A percentile compares a stretch with the other conserved stretches of the same genome.
These are phyloP conservation scores for Venustampulla echinocandica DNA, from an alignment of 495 filamentous ascomycete genomes.

Conservation along the genomic window DNA sequence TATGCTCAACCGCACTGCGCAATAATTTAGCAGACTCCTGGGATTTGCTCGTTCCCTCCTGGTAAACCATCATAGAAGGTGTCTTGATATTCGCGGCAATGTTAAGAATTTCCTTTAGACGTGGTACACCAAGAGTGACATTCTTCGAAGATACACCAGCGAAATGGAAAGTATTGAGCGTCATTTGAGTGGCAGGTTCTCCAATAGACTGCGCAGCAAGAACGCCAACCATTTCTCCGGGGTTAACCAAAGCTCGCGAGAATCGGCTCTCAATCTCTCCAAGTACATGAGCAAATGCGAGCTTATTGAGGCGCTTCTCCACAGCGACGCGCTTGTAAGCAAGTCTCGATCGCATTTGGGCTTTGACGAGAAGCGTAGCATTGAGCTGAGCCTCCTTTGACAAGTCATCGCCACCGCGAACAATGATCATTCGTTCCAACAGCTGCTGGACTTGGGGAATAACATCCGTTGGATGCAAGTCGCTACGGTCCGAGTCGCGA, in stretches of 20 bases:
- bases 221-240: conserved; percentile 98
- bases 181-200: conserved; percentile 99
- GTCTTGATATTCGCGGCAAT: conserved; percentile 98
- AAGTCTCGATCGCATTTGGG: conserved; percentile 77
- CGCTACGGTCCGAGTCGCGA: conserved; percentile 71
- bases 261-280: conserved; percentile 88
- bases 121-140: conserved; percentile 95
- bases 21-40: conserved; percentile 79
- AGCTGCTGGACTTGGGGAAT: conserved; percentile 72
- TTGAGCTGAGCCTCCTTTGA: conserved; percentile 82
- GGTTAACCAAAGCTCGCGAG: conserved; percentile 66
- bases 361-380: conserved; percentile 84
- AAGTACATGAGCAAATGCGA: conserved; percentile 86
- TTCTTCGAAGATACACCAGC: conserved; percentile 99
- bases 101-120: conserved; percentile 98
- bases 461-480: conserved; percentile 83
- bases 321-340: conserved; percentile 87
- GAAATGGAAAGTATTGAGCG: conserved; percentile 99
- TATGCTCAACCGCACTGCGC: conserved; percentile 86
- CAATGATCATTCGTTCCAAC: conserved; percentile 67
- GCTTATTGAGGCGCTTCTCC: conserved; percentile 74
- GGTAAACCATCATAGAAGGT: conserved; percentile 92
- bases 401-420: conserved; percentile 73
- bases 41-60: conserved; percentile 48
- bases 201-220: conserved; percentile 97